Evolutionary conservation across 1,139 yeast species (phyloP), one percentile per base, ranked within the genome.

Genomic region (Taiozyma onychis): DNA sequence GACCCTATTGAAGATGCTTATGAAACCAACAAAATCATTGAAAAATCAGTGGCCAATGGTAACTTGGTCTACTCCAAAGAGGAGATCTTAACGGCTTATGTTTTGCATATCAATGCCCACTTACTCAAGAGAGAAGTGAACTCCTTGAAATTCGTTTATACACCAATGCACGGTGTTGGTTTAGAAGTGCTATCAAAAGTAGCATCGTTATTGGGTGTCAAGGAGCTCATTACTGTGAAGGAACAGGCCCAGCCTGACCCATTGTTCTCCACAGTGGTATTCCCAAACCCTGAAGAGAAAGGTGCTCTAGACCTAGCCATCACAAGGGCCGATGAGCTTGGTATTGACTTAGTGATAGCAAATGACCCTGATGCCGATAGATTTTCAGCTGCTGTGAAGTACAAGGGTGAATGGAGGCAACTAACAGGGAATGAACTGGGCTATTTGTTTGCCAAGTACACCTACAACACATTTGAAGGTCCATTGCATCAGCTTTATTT

Each of bases 321-420:
- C 32, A 52, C 65, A 16, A 65, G 70, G 2, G 69, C 72, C 0
- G 71, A 74, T 44, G 61, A 60, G 1, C 56, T 63, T 18, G 76
- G 73, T 0, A 65, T 78, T 34, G 65, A 70, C 6, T 65, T 90
- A 43, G 93, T 91, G 2, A 60, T 93, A 7, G 97, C 97, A 2
- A 91, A 85, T 65, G 99, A 93, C 63, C 98, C 99, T 0, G 98
- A 93, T 68, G 99, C 98, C 1, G 99, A 93, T 66, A 74, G 99
- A 53, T 91, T 91, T 65, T 83, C 89, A 43, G 87, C 82, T 7
- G 83, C 93, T 2, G 82, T 82, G 48, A 70, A 68, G 47, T 58
- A 63, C 1, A 51, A 59, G 1, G 77, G 75, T 3, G 51, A 64
- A 22, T 91, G 96, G 96, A 71, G 68, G 46, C 97, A 91, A 66